Conservation (phyloP, 2,329 filamentous ascomycete species). For the Pseudocercospora cruenta region DNA sequence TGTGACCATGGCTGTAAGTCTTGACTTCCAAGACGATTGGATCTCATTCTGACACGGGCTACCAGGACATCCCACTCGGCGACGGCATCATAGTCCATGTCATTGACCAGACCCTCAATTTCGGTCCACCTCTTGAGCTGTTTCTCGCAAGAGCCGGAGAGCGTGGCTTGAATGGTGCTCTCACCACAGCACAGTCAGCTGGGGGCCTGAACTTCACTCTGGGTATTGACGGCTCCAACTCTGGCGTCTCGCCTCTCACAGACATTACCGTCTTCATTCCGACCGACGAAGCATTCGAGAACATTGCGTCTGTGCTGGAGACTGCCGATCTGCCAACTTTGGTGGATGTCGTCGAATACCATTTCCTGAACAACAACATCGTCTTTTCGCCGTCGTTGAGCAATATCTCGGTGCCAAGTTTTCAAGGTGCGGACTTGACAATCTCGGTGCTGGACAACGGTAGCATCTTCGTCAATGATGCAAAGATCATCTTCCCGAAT, state of each 20-base stretch:
- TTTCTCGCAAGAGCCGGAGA: conserved; percentile 6
- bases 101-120: conserved; percentile 4
- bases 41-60: background rate
- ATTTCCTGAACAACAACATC: conserved; percentile 2
- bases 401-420: background rate
- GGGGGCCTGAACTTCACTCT: conserved; percentile 4
- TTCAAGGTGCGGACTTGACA: background rate
- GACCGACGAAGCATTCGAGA: background rate
- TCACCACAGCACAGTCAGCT: background rate
- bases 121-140: conserved; percentile 13
- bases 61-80: conserved; percentile 16
- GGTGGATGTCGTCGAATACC: background rate
- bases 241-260: background rate
- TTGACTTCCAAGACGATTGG: background rate
- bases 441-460: background rate
- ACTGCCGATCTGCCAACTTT: conserved; percentile 1
- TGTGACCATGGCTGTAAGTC: conserved; percentile 38
- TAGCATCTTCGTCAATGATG: conserved; percentile 4
- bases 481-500: conserved; percentile 5
- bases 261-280: conserved; percentile 12
- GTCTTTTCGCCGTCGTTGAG: background rate
- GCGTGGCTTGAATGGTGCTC: conserved; percentile 7
- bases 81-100: conserved; percentile 12
- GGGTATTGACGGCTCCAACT: background rate
- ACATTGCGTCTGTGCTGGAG: conserved; percentile 6